Percentiles rank a stretch among this genome's conserved stretches.
Evolutionary conservation across 352 stramenopile genomes (phyloP).

Genomic region (Globisporangium camurandrum): DNA sequence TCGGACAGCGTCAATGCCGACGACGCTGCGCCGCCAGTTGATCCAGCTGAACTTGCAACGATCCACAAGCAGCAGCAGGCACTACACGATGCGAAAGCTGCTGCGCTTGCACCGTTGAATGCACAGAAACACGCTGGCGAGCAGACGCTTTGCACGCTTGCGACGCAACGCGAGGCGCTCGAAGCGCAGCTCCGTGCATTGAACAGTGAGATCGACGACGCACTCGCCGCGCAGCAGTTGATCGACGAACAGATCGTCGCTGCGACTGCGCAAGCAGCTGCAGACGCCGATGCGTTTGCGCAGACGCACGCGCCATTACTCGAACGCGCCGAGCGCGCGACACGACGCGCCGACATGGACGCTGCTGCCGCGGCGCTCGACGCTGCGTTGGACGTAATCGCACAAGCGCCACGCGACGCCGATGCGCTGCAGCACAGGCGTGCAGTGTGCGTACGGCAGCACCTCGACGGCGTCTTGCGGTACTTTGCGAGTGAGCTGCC

Average conservation of each 20-base stretch:
- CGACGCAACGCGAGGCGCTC: constrained; percentile 37
- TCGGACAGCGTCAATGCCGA: constrained; percentile 3
- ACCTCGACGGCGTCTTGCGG: constrained; percentile 55
- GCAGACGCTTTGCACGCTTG: constrained; percentile 18
- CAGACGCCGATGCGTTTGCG: no score
- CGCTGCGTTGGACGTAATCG: constrained; percentile 26
- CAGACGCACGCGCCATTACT: constrained; percentile 43
- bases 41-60: constrained; percentile 27
- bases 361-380: constrained; percentile 28
- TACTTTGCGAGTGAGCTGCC: constrained; percentile 73
- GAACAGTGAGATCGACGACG: constrained; percentile 39
- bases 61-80: constrained; percentile 25
- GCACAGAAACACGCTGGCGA: constrained; percentile 18
- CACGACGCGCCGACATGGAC: constrained; percentile 31
- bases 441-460: constrained; percentile 35
- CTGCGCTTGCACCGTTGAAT: constrained; percentile 20
- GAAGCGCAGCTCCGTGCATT: constrained; percentile 48
- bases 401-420: constrained; percentile 28
- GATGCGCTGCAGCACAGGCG: constrained; percentile 41
- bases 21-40: constrained; percentile 10
- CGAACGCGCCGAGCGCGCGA: constrained; percentile 22
- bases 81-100: constrained; percentile 34
- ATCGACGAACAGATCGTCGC: constrained; percentile 34
- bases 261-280: constrained; percentile 29
- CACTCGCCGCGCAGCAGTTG: constrained; percentile 23